A percentile compares a stretch with the other conserved stretches of the same genome.
These are phyloP conservation scores for Sporothrix sp. DNA, from an alignment of 2,329 filamentous ascomycete genomes.

Conservation along the genomic window DNA sequence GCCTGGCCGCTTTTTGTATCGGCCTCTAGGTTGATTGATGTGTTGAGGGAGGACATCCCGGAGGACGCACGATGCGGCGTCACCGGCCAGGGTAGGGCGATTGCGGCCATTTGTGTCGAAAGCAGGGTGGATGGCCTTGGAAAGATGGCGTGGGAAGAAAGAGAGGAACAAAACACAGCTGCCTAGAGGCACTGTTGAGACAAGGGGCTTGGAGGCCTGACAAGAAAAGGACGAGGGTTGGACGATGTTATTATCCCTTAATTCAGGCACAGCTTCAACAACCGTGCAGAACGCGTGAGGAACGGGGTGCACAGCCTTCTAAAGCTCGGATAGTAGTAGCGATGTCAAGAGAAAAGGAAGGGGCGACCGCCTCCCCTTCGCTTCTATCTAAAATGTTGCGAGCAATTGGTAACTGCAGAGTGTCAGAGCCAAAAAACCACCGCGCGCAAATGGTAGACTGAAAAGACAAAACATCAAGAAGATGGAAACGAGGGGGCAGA, in stretches of 20 bases:
- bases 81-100: slow-evolving; percentile 36
- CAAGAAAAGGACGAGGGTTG: no score
- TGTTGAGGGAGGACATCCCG: slow-evolving; percentile 22
- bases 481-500: not conserved
- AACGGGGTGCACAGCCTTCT: no score
- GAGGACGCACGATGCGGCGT: slow-evolving; percentile 26
- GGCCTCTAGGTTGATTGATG: slow-evolving; percentile 30
- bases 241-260: no score
- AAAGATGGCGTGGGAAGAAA: no score
- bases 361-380: not conserved
- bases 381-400: not conserved
- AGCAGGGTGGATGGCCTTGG: not conserved
- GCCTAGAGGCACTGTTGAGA: no score
- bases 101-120: slow-evolving; percentile 38
- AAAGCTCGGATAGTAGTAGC: no score
- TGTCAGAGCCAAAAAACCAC: no score
- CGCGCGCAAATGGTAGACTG: no score
- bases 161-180: not conserved
- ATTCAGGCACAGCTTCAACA: no score
- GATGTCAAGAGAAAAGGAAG: not conserved
- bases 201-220: no score
- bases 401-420: not conserved
- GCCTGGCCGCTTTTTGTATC: slow-evolving; percentile 26
- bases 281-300: no score
- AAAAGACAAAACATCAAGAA: no score